Evolutionary conservation across 768 basidiomycete species (phyloP).

Genomic region (Phylloporus sp.): DNA sequence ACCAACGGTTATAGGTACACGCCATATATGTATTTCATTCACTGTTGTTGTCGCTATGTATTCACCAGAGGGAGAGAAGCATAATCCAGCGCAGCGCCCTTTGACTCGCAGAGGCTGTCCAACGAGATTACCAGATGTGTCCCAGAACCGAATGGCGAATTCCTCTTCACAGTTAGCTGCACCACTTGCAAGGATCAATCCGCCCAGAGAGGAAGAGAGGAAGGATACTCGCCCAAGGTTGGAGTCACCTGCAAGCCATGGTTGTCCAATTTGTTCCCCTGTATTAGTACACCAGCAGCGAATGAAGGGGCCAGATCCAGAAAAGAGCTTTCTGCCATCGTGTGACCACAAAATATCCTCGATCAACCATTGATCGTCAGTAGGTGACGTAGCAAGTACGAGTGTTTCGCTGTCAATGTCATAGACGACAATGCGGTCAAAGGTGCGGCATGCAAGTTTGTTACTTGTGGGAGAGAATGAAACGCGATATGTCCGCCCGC

Average conservation of each 20-base stretch:
- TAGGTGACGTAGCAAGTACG: neutral
- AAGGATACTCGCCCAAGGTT: neutral
- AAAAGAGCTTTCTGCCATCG: constrained; percentile 11
- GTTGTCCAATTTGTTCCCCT: too few species aligned
- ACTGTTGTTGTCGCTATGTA: neutral
- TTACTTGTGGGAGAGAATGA: neutral
- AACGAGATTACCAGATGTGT: neutral
- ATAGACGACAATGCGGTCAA: neutral
- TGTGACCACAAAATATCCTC: constrained; percentile 5
- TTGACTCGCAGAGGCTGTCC: neutral
- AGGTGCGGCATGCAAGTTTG: neutral
- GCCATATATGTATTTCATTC: neutral
- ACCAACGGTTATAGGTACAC: neutral
- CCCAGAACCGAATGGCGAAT: neutral
- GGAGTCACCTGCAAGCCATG: constrained; percentile 18
- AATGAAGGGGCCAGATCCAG: neutral
- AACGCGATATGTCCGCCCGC: too few species aligned
- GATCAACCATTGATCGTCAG: neutral
- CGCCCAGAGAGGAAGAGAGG: neutral
- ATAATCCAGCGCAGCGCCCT: neutral
- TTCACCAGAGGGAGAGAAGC: neutral
- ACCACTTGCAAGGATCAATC: neutral
- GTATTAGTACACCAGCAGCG: constrained; percentile 5
- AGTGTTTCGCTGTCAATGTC: neutral
- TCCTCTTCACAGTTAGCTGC: neutral